phyloP scores from a whole-genome alignment of 164 flowering plant genomes.

The Liriodendron chinense region DNA sequence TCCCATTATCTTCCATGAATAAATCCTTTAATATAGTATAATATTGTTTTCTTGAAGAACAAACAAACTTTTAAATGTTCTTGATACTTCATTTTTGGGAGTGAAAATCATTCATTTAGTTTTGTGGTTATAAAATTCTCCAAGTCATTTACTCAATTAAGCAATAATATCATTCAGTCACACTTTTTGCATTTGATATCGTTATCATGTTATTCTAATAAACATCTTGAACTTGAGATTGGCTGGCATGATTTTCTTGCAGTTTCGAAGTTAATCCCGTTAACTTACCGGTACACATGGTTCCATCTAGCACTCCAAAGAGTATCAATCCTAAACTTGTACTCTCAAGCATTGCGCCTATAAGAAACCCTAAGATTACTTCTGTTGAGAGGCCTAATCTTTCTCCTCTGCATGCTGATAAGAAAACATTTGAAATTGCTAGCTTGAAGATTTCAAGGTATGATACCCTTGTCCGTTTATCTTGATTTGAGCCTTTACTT shows the following conservation, averaged over 20 bases:
- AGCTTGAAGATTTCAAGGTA: conserved; percentile 44
- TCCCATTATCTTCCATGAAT: neutral
- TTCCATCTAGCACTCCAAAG: conserved; percentile 19
- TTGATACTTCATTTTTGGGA: neutral
- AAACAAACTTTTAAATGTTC: neutral
- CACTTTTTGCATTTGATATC: neutral
- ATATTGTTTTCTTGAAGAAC: neutral
- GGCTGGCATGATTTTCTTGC: conserved; percentile 21
- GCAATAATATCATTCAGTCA: neutral
- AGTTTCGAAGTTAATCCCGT: conserved; percentile 29
- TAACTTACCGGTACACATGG: conserved; percentile 21
- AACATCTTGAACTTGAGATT: neutral
- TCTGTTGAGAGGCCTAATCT: conserved; percentile 24
- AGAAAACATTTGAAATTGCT: conserved; percentile 30
- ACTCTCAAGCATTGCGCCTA: conserved; percentile 18
- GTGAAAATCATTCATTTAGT: neutral
- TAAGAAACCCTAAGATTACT: conserved; percentile 20
- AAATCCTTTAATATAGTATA: neutral
- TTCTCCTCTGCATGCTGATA: conserved; percentile 26
- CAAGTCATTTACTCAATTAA: neutral
- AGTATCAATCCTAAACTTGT: conserved; percentile 22
- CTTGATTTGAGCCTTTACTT: neutral
- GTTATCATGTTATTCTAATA: neutral
- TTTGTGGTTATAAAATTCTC: neutral
- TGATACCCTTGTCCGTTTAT: neutral